Evolutionary conservation across 352 stramenopile species (phyloP).

Genomic region (Lagenidium giganteum): DNA sequence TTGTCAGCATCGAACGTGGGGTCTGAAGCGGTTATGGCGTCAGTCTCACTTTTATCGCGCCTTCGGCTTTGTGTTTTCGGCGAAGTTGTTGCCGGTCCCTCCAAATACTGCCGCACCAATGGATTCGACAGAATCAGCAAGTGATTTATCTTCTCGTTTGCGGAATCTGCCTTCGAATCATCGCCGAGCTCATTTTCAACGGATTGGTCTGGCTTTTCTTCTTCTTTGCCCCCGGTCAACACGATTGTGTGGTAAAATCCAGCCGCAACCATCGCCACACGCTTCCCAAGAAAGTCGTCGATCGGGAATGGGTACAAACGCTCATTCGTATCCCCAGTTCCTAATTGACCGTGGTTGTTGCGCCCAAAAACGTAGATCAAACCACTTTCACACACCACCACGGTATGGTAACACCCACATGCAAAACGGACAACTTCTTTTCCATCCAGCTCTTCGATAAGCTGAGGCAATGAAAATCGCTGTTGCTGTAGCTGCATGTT

Average conservation of each 20-base stretch:
- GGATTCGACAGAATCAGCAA: constrained; percentile 1
- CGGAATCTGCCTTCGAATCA: not conserved
- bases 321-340: constrained; percentile 88
- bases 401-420: constrained; percentile 90
- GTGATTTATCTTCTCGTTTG: not conserved
- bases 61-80: too few relatives aligned
- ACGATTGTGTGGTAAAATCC: constrained; percentile 94
- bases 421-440: constrained; percentile 84
- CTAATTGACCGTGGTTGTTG: constrained; percentile 94
- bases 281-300: constrained; percentile 88
- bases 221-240: constrained; percentile 72
- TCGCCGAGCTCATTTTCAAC: constrained; percentile 1
- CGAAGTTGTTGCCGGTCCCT: too few relatives aligned
- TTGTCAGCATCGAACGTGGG: constrained; percentile 25
- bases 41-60: too few relatives aligned
- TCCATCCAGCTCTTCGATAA: constrained; percentile 69
- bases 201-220: constrained; percentile 25
- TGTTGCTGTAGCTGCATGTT: constrained; percentile 74
- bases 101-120: not conserved
- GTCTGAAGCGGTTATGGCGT: not conserved
- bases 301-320: constrained; percentile 81
- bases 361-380: constrained; percentile 91
- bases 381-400: constrained; percentile 85
- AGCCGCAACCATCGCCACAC: constrained; percentile 82
- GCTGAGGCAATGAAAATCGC: constrained; percentile 43